Conservation (phyloP, 129 eudicot species). For the Chrysanthemum lavandulifolium region DNA sequence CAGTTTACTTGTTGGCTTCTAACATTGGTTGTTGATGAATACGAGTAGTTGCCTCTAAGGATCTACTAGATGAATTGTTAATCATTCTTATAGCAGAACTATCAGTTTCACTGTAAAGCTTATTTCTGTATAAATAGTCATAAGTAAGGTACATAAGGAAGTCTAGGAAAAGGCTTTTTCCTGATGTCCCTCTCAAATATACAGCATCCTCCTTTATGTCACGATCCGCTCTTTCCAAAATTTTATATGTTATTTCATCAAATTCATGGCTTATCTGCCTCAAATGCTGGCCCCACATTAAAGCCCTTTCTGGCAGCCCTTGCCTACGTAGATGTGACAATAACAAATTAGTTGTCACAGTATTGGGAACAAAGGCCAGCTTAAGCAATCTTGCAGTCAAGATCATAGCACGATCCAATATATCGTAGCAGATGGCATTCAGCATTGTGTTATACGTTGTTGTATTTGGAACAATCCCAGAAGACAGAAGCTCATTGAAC, state of each 20-base stretch:
- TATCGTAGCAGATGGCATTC: constrained; percentile 71
- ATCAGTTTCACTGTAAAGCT: constrained; percentile 27
- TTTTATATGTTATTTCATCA: constrained; percentile 73
- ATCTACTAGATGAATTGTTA: constrained; percentile 31
- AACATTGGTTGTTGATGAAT: constrained; percentile 26
- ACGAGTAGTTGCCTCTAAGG: constrained; percentile 28
- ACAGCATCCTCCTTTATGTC: constrained; percentile 46
- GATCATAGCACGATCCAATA: constrained; percentile 75
- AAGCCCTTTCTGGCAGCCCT: constrained; percentile 74
- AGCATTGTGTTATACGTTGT: constrained; percentile 86
- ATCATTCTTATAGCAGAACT: constrained; percentile 31
- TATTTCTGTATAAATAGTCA: constrained; percentile 59
- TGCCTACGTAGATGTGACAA: constrained; percentile 77
- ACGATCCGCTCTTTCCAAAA: constrained; percentile 63
- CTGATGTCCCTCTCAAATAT: constrained; percentile 47
- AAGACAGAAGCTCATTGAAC: constrained; percentile 75
- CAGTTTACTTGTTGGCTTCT: constrained; percentile 30
- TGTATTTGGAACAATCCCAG: constrained; percentile 74
- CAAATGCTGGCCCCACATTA: constrained; percentile 84
- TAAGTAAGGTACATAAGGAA: constrained; percentile 80
- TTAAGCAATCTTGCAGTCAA: constrained; percentile 82
- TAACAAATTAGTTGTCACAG: constrained; percentile 70
- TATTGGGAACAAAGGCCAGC: constrained; percentile 88
- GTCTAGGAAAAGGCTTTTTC: constrained; percentile 66
- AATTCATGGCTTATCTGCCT: constrained; percentile 59